Percentiles rank a stretch among this genome's conserved stretches.
Conservation (phyloP, 2,329 filamentous ascomycete species). For the Nemania bipapillata region DNA sequence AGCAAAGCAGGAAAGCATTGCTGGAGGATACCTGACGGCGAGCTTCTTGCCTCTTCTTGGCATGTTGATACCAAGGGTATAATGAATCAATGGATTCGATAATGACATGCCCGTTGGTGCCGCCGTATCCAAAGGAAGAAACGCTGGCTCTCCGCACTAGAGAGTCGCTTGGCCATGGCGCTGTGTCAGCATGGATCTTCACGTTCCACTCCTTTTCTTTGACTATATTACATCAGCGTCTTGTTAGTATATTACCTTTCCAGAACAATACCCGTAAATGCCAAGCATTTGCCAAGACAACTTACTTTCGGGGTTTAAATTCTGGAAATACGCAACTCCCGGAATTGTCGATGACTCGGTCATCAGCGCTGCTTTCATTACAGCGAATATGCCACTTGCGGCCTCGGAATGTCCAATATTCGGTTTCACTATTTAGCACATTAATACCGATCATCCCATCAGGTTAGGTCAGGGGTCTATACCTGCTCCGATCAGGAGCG, state of each 20-base stretch:
- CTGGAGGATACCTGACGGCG: constrained; percentile 1
- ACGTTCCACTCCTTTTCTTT: constrained; percentile 43
- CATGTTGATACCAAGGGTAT: constrained; percentile 39
- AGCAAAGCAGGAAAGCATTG: constrained; percentile 36
- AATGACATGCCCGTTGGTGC: constrained; percentile 40
- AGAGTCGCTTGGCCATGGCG: constrained; percentile 38
- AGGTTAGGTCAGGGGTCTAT: background rate
- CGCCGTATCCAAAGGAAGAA: constrained; percentile 45
- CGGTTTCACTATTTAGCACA: constrained; percentile 34
- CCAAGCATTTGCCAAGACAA: constrained; percentile 1
- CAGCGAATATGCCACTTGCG: constrained; percentile 41
- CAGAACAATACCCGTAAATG: background rate
- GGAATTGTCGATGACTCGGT: constrained; percentile 39
- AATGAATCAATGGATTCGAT: constrained; percentile 39
- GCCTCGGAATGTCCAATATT: constrained; percentile 47
- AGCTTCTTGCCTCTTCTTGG: constrained; percentile 27
- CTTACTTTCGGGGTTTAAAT: constrained; percentile 42
- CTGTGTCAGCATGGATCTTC: constrained; percentile 37
- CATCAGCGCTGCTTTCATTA: constrained; percentile 42
- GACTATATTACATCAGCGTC: constrained; percentile 18
- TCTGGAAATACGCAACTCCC: constrained; percentile 33
- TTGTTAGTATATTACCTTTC: constrained; percentile 12
- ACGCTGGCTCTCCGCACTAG: constrained; percentile 38
- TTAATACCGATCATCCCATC: background rate
- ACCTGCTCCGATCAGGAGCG: constrained; percentile 35